phyloP scores from a whole-genome alignment of 225 moss, liverwort and hornwort species.

The Thuidium tamariscinum region DNA sequence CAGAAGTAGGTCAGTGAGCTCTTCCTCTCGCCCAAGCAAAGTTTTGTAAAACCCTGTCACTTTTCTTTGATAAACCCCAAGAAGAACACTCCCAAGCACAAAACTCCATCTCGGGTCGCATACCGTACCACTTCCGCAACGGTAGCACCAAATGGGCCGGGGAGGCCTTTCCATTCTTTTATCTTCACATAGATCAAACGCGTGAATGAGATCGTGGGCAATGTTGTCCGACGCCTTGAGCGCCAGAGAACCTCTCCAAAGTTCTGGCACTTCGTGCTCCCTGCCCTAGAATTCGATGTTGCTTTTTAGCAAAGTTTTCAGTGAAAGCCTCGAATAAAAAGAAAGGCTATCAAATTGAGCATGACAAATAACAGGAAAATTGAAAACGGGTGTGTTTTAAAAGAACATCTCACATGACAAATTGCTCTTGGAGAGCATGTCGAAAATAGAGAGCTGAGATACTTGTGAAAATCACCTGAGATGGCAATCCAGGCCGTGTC shows the following conservation, averaged over 20 bases:
- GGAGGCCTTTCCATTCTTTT: slow-evolving; percentile 18
- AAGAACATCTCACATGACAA: neutral
- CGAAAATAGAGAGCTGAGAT: neutral
- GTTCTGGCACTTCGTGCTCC: slow-evolving; percentile 45
- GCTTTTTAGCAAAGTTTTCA: neutral
- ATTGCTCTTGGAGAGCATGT: neutral
- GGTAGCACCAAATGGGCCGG: slow-evolving; percentile 28
- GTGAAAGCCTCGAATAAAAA: neutral
- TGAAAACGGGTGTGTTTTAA: neutral
- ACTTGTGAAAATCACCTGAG: neutral
- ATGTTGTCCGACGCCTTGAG: slow-evolving; percentile 63
- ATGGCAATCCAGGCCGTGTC: slow-evolving; percentile 67
- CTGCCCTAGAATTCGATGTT: slow-evolving; percentile 10
- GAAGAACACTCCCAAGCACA: slow-evolving; percentile 15
- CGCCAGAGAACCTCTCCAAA: slow-evolving; percentile 55
- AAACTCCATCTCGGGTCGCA: slow-evolving; percentile 59
- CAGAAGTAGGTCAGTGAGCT: slow-evolving; percentile 18
- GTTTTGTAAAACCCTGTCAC: slow-evolving; percentile 64
- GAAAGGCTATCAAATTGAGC: neutral
- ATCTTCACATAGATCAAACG: slow-evolving; percentile 63
- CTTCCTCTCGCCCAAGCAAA: slow-evolving; percentile 18
- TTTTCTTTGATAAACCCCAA: slow-evolving; percentile 56
- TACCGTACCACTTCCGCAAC: slow-evolving; percentile 59
- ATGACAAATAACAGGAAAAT: neutral
- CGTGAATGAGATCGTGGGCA: slow-evolving; percentile 50